Conservation (phyloP, 2,329 filamentous ascomycete genomes). For the Rhexocercosporidium sp. region DNA sequence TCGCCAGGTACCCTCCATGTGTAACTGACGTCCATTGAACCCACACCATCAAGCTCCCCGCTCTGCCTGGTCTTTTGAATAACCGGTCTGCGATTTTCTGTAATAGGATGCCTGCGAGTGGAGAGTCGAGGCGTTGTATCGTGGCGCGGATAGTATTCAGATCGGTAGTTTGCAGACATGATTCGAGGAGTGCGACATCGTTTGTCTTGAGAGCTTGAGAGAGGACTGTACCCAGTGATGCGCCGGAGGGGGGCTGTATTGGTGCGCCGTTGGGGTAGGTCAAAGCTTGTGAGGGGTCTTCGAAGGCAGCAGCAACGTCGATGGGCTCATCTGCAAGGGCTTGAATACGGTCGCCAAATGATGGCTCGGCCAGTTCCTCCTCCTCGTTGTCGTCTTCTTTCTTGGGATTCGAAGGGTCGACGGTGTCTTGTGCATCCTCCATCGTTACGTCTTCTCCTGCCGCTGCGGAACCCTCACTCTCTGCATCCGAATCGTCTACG, state of each 20-base stretch:
- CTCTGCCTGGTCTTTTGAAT: conserved; percentile 84
- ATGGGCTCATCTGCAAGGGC: conserved; percentile 72
- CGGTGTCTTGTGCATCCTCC: conserved; percentile 43
- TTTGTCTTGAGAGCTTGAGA: conserved; percentile 92
- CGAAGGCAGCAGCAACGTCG: conserved; percentile 71
- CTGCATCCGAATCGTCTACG: conserved; percentile 48
- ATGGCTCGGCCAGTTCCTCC: conserved; percentile 54
- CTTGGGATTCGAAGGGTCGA: conserved; percentile 41
- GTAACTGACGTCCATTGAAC: conserved; percentile 93
- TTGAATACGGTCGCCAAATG: conserved; percentile 86
- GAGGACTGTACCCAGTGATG: conserved; percentile 90
- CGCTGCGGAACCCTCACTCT: conserved; percentile 52
- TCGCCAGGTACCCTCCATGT: conserved; percentile 89
- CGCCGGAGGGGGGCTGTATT: conserved; percentile 61
- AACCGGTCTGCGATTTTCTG: conserved; percentile 86
- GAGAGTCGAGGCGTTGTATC: conserved; percentile 87
- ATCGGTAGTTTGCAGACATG: conserved; percentile 84
- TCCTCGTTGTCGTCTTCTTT: conserved; percentile 43
- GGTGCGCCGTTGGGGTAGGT: conserved; percentile 34
- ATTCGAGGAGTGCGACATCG: conserved; percentile 87
- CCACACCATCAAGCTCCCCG: conserved; percentile 91
- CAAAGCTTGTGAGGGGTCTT: conserved; percentile 40
- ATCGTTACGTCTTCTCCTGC: conserved; percentile 44
- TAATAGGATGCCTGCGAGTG: conserved; percentile 78
- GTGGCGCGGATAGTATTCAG: conserved; percentile 80